Percentiles rank a stretch among this genome's conserved stretches.
These are phyloP conservation scores for Candida insectalens DNA, from an alignment of 805 yeast genomes.

Conservation along the genomic window DNA sequence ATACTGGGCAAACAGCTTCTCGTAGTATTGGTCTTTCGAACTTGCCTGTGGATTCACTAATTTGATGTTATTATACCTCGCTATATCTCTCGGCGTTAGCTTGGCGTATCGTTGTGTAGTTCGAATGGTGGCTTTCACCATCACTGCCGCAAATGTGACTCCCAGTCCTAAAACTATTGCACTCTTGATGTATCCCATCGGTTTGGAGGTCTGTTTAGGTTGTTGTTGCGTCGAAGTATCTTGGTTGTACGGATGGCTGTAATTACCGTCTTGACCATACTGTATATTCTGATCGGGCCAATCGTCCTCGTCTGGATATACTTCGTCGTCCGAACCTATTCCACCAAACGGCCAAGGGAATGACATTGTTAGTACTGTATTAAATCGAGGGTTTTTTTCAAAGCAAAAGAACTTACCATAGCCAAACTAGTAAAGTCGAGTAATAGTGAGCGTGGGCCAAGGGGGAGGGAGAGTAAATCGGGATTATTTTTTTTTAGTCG, in stretches of 20 bases:
- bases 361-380: too few relatives aligned
- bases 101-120: slow-evolving; percentile 23
- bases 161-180: slow-evolving; percentile 50
- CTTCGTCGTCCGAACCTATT: too few relatives aligned
- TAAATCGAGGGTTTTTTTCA: too few relatives aligned
- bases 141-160: slow-evolving; percentile 40
- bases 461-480: too few relatives aligned
- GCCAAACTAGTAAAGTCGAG: too few relatives aligned
- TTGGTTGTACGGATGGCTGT: background rate
- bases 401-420: too few relatives aligned
- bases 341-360: too few relatives aligned
- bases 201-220: slow-evolving; percentile 3
- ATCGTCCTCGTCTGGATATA: too few relatives aligned
- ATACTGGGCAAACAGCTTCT: slow-evolving; percentile 3
- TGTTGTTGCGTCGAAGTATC: slow-evolving; percentile 4
- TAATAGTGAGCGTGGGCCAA: too few relatives aligned
- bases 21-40: slow-evolving; percentile 7
- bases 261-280: too few relatives aligned
- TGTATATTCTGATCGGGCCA: too few relatives aligned
- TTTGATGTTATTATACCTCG: slow-evolving; percentile 28
- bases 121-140: slow-evolving; percentile 28
- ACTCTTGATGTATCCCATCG: slow-evolving; percentile 22
- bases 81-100: slow-evolving; percentile 28
- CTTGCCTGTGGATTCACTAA: slow-evolving; percentile 8
- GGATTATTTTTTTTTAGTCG: too few relatives aligned